phyloP scores from a whole-genome alignment of 331 rosid species.

The Dryas integrifolia region DNA sequence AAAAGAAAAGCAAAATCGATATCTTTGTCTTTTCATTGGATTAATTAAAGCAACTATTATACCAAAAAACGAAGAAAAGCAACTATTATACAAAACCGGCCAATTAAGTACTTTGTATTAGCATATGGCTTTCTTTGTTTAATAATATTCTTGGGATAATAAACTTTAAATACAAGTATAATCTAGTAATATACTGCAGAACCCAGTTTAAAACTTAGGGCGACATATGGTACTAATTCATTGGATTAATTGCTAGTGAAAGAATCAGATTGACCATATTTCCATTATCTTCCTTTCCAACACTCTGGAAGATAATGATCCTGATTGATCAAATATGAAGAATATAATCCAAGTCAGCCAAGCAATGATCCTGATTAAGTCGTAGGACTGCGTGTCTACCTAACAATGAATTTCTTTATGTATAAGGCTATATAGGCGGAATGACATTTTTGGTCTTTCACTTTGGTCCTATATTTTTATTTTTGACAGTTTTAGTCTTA shows the following conservation, averaged over 20 bases:
- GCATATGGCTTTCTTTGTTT: neutral
- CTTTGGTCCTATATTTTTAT: too few relatives aligned
- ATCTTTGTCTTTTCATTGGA: too few relatives aligned
- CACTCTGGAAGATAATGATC: slow-evolving; percentile 29
- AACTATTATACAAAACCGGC: neutral
- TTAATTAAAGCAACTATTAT: too few relatives aligned
- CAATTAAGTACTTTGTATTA: neutral
- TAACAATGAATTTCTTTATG: too few relatives aligned
- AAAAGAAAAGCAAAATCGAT: too few relatives aligned
- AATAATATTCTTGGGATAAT: neutral
- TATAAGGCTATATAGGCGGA: too few relatives aligned
- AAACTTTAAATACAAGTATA: neutral
- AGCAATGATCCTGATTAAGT: neutral
- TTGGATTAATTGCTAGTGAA: slow-evolving; percentile 7
- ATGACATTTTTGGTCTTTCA: too few relatives aligned
- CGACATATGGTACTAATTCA: slow-evolving; percentile 29
- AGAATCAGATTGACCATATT: slow-evolving; percentile 13
- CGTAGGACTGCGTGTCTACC: neutral
- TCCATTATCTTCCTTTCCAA: slow-evolving; percentile 22
- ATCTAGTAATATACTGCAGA: neutral
- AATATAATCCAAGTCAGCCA: slow-evolving; percentile 12
- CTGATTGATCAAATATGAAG: slow-evolving; percentile 10
- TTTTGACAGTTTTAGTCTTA: too few relatives aligned
- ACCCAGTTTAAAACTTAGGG: neutral
- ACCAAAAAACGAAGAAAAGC: too few relatives aligned